A percentile compares a stretch with the other conserved stretches of the same genome.
Evolutionary conservation across 2,329 filamentous ascomycete species (phyloP).

Genomic region (Diaporthe citri): DNA sequence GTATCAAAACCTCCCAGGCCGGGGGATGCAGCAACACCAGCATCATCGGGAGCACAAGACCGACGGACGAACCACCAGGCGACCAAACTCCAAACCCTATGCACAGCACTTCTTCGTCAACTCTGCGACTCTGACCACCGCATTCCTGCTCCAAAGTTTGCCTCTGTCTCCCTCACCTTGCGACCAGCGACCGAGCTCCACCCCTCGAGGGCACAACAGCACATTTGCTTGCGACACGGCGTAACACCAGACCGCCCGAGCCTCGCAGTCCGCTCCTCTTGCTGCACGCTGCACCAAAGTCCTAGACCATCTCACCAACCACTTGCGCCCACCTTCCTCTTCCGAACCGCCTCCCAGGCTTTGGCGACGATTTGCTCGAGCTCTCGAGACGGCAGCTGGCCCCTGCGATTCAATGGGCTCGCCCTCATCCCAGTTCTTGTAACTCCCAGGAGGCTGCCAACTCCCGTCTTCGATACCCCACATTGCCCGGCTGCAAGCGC

Average conservation of each 20-base stretch:
- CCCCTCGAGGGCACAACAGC: not conserved
- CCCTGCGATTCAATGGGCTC: conserved; percentile 15
- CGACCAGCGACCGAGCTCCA: conserved; percentile 26
- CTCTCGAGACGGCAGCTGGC: conserved; percentile 27
- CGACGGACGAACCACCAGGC: conserved; percentile 18
- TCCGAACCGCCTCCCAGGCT: conserved; percentile 14
- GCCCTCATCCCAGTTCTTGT: conserved; percentile 24
- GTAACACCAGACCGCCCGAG: conserved; percentile 32
- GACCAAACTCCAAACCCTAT: conserved; percentile 29
- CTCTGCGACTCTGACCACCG: not conserved
- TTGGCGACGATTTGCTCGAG: conserved; percentile 32
- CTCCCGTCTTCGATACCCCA: conserved; percentile 37
- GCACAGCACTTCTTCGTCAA: not conserved
- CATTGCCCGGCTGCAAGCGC: conserved; percentile 36
- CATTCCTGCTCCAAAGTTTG: not conserved
- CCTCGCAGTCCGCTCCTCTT: conserved; percentile 25
- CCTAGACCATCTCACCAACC: conserved; percentile 32
- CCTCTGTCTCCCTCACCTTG: not conserved
- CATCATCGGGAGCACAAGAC: conserved; percentile 35
- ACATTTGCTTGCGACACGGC: conserved; percentile 32
- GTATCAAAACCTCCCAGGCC: conserved; percentile 21
- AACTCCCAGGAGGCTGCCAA: conserved; percentile 25
- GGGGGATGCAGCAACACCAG: conserved; percentile 28
- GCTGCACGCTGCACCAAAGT: conserved; percentile 30
- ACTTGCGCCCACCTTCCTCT: conserved; percentile 29